Evolutionary conservation across 108 stramenopile species (phyloP).

Genomic region (Aurantiochytrium sp.): DNA sequence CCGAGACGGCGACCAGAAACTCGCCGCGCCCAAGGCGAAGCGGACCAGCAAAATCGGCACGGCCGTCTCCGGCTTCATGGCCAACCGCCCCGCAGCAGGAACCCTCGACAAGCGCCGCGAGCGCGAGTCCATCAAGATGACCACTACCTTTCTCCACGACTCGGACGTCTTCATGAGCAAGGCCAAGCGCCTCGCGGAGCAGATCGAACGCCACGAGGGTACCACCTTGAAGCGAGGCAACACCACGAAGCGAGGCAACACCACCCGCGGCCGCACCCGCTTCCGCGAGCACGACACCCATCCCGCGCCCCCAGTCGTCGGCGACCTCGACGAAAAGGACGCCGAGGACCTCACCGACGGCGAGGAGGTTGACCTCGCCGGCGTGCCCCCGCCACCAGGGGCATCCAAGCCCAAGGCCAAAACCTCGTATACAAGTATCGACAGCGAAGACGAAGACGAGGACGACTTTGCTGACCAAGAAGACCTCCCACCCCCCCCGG

Average conservation of each 20-base stretch:
- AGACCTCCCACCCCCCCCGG: neutral
- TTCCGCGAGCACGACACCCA: too few relatives aligned
- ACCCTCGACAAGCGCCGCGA: slow-evolving; percentile 14
- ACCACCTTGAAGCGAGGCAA: neutral
- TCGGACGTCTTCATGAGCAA: neutral
- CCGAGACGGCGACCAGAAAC: neutral
- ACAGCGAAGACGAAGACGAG: neutral
- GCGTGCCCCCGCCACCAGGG: neutral
- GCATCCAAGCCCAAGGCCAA: neutral
- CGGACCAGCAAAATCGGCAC: neutral
- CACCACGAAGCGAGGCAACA: neutral
- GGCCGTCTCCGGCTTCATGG: neutral
- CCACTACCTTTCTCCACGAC: neutral
- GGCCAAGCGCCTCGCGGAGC: neutral
- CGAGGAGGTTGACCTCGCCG: too few relatives aligned
- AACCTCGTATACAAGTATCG: neutral
- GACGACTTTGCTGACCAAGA: neutral
- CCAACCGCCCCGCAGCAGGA: neutral
- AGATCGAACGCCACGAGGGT: neutral
- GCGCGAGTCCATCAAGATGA: neutral
- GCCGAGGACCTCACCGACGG: too few relatives aligned
- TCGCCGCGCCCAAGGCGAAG: neutral
- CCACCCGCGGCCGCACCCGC: too few relatives aligned
- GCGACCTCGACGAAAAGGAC: too few relatives aligned
- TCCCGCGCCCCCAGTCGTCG: too few relatives aligned